Conservation (phyloP, 768 basidiomycete genomes). For the Rhodotorula sphaerocarpa region DNA sequence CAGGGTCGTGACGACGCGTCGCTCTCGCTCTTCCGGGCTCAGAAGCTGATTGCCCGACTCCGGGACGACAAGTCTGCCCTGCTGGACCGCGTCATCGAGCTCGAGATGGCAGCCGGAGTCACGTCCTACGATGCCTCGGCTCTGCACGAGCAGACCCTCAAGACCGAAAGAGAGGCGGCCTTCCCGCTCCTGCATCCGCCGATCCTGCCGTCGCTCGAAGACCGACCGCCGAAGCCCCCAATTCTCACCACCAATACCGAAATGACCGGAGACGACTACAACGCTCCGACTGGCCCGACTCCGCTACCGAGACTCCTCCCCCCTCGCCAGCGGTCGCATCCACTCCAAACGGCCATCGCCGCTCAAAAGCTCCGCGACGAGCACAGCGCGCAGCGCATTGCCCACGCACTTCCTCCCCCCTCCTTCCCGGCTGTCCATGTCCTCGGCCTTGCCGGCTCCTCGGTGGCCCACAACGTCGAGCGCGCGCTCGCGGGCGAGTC, state of each 20-base stretch:
- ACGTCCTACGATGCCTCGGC: slow-evolving; percentile 19
- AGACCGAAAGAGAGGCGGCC: slow-evolving; percentile 15
- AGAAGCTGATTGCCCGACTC: slow-evolving; percentile 58
- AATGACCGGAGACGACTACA: slow-evolving; percentile 21
- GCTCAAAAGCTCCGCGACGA: slow-evolving; percentile 25
- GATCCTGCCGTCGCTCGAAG: slow-evolving; percentile 14
- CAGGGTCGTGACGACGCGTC: slow-evolving; percentile 58
- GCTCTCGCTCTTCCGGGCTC: slow-evolving; percentile 54
- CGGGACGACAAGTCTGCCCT: slow-evolving; percentile 52
- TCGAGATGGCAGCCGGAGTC: slow-evolving; percentile 28
- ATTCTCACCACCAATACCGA: slow-evolving; percentile 20
- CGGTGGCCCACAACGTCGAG: slow-evolving; percentile 23
- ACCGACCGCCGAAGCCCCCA: slow-evolving; percentile 17
- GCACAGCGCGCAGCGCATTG: slow-evolving; percentile 13
- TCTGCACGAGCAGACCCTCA: not conserved
- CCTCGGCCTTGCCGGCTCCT: slow-evolving; percentile 23
- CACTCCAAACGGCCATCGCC: slow-evolving; percentile 18
- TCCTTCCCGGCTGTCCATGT: slow-evolving; percentile 22
- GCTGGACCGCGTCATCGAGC: slow-evolving; percentile 33
- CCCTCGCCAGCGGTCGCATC: slow-evolving; percentile 21
- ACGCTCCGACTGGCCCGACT: slow-evolving; percentile 6
- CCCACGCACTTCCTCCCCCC: slow-evolving; percentile 4
- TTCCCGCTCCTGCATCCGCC: slow-evolving; percentile 32
- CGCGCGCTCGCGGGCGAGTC: slow-evolving; percentile 24
- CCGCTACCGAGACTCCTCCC: slow-evolving; percentile 14